phyloP scores from a whole-genome alignment of 139 green algal species.

The Chlamydomonas sphaeroides region DNA sequence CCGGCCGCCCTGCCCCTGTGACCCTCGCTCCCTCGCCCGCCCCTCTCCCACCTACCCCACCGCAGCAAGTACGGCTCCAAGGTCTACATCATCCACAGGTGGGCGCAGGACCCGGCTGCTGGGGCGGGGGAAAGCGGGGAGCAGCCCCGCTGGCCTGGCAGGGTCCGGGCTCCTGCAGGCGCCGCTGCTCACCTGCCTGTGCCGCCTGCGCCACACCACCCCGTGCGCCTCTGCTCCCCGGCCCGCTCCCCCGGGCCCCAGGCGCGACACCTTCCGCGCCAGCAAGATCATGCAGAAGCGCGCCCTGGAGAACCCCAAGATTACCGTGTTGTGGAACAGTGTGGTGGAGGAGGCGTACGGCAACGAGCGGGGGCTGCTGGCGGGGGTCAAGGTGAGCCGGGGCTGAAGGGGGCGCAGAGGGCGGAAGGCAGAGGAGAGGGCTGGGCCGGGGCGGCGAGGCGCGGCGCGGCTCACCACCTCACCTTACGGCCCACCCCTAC shows the following conservation, averaged over 20 bases:
- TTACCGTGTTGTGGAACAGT: slow-evolving; percentile 80
- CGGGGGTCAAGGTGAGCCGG: slow-evolving; percentile 32
- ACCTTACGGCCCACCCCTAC: too few relatives aligned
- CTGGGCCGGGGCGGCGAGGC: too few relatives aligned
- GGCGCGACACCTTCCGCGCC: slow-evolving; percentile 47
- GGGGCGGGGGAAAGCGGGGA: too few relatives aligned
- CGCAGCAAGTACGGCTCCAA: slow-evolving; percentile 64
- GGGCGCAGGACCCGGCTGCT: too few relatives aligned
- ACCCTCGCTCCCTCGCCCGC: background rate
- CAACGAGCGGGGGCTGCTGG: slow-evolving; percentile 68
- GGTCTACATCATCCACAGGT: slow-evolving; percentile 90
- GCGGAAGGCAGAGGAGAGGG: too few relatives aligned
- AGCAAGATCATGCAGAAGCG: slow-evolving; percentile 74
- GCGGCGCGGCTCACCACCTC: too few relatives aligned
- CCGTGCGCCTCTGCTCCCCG: background rate
- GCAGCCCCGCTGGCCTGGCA: too few relatives aligned
- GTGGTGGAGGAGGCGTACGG: slow-evolving; percentile 79
- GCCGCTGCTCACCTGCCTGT: background rate
- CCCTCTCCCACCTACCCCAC: background rate
- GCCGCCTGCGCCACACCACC: background rate
- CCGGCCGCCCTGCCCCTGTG: too few relatives aligned
- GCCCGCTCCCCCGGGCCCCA: background rate
- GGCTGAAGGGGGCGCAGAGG: background rate
- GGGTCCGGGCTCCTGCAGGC: too few relatives aligned
- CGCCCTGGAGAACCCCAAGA: slow-evolving; percentile 84